A percentile compares a stretch with the other conserved stretches of the same genome.
Conservation (phyloP, 2,329 filamentous ascomycete genomes). For the Falciphora oryzae region DNA sequence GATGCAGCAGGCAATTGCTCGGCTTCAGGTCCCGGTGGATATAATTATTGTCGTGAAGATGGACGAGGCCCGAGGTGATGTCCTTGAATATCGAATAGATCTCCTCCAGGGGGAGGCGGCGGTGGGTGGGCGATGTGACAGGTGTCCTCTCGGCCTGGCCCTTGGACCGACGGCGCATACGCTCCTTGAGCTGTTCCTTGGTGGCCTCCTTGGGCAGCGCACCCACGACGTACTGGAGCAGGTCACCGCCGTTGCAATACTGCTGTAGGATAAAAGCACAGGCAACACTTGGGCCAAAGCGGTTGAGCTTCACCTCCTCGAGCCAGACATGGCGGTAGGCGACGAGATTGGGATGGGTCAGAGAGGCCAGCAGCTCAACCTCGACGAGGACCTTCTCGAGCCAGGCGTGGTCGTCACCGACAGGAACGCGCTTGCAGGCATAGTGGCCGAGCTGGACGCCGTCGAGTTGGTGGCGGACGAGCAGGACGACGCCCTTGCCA, state of each 20-base stretch:
- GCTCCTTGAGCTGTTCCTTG: slow-evolving; percentile 83
- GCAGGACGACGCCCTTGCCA: slow-evolving; percentile 87
- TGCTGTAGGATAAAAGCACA: slow-evolving; percentile 97
- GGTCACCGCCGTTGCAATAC: slow-evolving; percentile 90
- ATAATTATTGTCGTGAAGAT: slow-evolving; percentile 85
- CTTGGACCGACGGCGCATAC: slow-evolving; percentile 74
- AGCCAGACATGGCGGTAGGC: slow-evolving; percentile 98
- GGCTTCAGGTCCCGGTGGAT: slow-evolving; percentile 96
- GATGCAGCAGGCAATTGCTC: slow-evolving; percentile 87
- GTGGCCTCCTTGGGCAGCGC: slow-evolving; percentile 57
- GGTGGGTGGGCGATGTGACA: slow-evolving; percentile 32
- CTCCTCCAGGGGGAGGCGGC: slow-evolving; percentile 67
- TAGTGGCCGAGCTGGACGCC: slow-evolving; percentile 64
- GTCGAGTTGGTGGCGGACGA: slow-evolving; percentile 91
- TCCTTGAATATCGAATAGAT: slow-evolving; percentile 97
- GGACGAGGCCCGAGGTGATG: slow-evolving; percentile 84
- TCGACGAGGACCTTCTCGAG: slow-evolving; percentile 89
- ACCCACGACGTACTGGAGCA: slow-evolving; percentile 81
- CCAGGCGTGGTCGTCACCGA: slow-evolving; percentile 92
- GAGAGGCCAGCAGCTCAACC: slow-evolving; percentile 83
- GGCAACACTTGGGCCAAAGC: slow-evolving; percentile 84
- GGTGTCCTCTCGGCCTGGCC: slow-evolving; percentile 57
- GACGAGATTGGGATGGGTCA: slow-evolving; percentile 92
- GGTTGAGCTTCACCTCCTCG: slow-evolving; percentile 77
- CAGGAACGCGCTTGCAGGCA: slow-evolving; percentile 96